Base-by-base conservation (phyloP, 1,139 yeast species). In the Candida tetrigidarum region DNA sequence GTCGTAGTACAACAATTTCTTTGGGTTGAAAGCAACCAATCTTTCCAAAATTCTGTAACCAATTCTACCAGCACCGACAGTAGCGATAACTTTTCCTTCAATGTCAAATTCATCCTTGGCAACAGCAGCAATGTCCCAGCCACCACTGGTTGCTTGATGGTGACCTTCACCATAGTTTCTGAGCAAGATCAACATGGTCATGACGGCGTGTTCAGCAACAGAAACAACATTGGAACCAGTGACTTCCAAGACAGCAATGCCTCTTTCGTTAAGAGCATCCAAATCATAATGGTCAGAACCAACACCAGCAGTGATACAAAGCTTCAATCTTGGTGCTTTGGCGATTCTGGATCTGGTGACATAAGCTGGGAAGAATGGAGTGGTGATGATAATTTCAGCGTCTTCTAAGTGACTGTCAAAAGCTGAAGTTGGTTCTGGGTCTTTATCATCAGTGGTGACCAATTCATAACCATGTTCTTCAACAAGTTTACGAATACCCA, bases 341-440 rank as follows among this genome's bases (percentile, higher is more conserved):
- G 68, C 82, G 52, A 87, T 75, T 57, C 95, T 75, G 56, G 81
- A 84, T 48, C 72, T 71, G 43, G 85, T 81, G 60, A 87, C 73
- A 66, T 87, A 87, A 27, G 86, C 95, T 7, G 96, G 96, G 70
- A 79, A 89, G 75, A 87, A 87, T 3, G 96, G 96, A 20, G 93
- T 86, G 43, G 93, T 83, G 66, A 87, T 86, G 58, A 87, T 78
- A 45, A 87, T 71, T 55, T 87, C 95, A 5, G 92, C 86, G 49
- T 83, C 90, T 41, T 72, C 79, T 59, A 86, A 76, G 51, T 85
- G 76, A 59, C 76, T 71, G 63, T 86, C 95, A 43, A 86, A 78
- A 32, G 63, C 74, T 1, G 86, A 77, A 54, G 66, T 53, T 18
- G 65, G 66, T 41, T 71, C 74, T n/a, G 87, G 87, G 46, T 86